Percentiles rank a stretch among this genome's conserved stretches.
These are phyloP conservation scores for Aspergillus texensis DNA, from an alignment of 2,329 filamentous ascomycete genomes.

Conservation along the genomic window DNA sequence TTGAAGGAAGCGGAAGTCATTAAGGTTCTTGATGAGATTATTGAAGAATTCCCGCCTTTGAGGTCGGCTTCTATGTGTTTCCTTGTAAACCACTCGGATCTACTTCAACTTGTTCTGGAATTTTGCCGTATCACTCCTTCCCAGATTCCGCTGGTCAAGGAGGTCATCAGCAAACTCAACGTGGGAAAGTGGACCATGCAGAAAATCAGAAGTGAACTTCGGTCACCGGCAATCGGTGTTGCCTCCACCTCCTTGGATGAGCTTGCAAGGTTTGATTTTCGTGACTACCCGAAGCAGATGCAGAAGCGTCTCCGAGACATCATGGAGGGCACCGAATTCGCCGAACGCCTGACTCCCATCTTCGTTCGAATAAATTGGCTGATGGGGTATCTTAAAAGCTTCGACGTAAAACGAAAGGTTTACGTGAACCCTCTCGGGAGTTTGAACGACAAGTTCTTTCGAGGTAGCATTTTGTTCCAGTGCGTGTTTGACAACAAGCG, in stretches of 20 bases:
- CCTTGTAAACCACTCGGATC: constrained; percentile 83
- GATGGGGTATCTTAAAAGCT: constrained; percentile 72
- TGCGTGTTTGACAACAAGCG: constrained; percentile 85
- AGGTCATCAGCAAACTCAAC: constrained; percentile 84
- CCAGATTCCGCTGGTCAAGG: constrained; percentile 73
- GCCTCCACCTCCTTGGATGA: constrained; percentile 90
- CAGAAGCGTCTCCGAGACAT: constrained; percentile 63
- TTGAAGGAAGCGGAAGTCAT: constrained; percentile 92
- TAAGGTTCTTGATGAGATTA: constrained; percentile 91
- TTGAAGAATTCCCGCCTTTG: constrained; percentile 76
- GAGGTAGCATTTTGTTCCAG: constrained; percentile 83
- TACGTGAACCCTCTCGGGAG: constrained; percentile 85
- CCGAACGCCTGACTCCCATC: constrained; percentile 55
- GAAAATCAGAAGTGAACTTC: constrained; percentile 78
- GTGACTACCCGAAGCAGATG: constrained; percentile 71
- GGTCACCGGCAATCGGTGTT: constrained; percentile 77
- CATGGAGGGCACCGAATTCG: constrained; percentile 57
- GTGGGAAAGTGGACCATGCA: constrained; percentile 79
- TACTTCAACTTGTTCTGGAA: constrained; percentile 86
- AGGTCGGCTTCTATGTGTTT: constrained; percentile 78
- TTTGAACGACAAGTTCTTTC: constrained; percentile 89
- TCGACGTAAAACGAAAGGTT: constrained; percentile 75
- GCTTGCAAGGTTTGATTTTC: constrained; percentile 86
- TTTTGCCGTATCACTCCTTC: constrained; percentile 76
- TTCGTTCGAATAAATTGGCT: constrained; percentile 82